Conservation (phyloP, 2,329 filamentous ascomycete species). For the Dendrostoma leiphaemia region DNA sequence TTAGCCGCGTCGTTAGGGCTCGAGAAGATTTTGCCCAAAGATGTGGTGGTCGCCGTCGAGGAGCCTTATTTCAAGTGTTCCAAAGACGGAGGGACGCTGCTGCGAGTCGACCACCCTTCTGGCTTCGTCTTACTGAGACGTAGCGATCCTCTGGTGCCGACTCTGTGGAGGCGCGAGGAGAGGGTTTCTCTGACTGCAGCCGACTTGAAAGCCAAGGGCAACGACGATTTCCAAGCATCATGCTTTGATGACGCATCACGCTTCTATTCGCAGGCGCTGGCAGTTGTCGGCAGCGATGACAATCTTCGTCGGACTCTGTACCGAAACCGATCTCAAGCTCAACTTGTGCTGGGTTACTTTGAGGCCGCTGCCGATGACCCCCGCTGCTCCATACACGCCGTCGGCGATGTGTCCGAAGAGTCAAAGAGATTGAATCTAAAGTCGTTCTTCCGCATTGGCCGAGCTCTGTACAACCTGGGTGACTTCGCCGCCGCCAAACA, state of each 20-base stretch:
- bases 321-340: not conserved
- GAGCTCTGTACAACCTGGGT: not conserved
- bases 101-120: conserved; percentile 35
- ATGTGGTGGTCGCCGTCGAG: conserved; percentile 32
- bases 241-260: not conserved
- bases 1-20: no score
- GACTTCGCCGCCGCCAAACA: not conserved
- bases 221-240: not conserved
- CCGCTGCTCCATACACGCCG: not conserved
- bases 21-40: conserved; percentile 31
- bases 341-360: not conserved
- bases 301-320: not conserved
- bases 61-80: conserved; percentile 34
- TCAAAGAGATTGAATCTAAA: not conserved
- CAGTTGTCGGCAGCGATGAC: not conserved
- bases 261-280: conserved; percentile 8
- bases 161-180: conserved; percentile 18
- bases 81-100: conserved; percentile 26
- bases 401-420: not conserved
- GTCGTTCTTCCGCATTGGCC: not conserved
- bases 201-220: conserved; percentile 13
- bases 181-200: conserved; percentile 14
- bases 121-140: conserved; percentile 29
- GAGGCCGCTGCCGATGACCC: conserved; percentile 2
- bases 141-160: conserved; percentile 21